phyloP scores from a whole-genome alignment of 2,329 filamentous ascomycete genomes.

The Sarocladiaceae sp. region DNA sequence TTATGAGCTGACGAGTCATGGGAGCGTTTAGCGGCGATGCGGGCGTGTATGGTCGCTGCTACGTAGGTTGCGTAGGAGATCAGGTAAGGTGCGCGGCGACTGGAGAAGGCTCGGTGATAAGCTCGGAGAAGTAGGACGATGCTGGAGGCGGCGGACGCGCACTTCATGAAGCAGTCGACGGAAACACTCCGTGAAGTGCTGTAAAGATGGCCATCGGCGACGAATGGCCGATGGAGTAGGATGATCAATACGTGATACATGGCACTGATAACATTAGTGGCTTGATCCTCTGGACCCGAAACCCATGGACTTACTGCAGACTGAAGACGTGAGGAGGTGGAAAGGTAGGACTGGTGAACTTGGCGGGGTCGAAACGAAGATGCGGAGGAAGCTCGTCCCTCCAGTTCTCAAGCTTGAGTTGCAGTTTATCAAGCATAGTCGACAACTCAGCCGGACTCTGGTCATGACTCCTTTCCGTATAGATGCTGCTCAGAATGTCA shows the following conservation, averaged over 20 bases:
- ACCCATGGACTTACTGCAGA: conserved; percentile 26
- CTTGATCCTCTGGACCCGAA: neutral
- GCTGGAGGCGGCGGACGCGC: conserved; percentile 39
- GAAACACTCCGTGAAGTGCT: conserved; percentile 34
- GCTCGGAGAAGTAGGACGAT: conserved; percentile 39
- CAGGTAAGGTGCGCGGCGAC: conserved; percentile 45
- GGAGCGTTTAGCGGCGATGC: conserved; percentile 42
- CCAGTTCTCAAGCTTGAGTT: conserved; percentile 39
- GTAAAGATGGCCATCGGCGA: conserved; percentile 44
- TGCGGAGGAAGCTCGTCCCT: conserved; percentile 34
- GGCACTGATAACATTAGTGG: conserved; percentile 24
- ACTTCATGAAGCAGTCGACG: conserved; percentile 38
- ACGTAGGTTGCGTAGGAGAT: conserved; percentile 54
- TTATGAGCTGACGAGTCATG: conserved; percentile 33
- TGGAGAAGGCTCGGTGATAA: conserved; percentile 41
- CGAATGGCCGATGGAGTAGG: conserved; percentile 49
- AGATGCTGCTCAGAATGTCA: conserved; percentile 39
- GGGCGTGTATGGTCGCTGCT: conserved; percentile 46
- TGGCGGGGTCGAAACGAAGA: conserved; percentile 31
- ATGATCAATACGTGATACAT: conserved; percentile 49
- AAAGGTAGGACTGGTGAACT: conserved; percentile 16
- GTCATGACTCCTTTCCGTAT: conserved; percentile 36
- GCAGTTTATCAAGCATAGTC: conserved; percentile 29
- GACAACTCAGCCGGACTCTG: conserved; percentile 29
- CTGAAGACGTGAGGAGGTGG: conserved; percentile 42